Base-by-base conservation (phyloP, 768 basidiomycete species). In the Trametopsis cervina region DNA sequence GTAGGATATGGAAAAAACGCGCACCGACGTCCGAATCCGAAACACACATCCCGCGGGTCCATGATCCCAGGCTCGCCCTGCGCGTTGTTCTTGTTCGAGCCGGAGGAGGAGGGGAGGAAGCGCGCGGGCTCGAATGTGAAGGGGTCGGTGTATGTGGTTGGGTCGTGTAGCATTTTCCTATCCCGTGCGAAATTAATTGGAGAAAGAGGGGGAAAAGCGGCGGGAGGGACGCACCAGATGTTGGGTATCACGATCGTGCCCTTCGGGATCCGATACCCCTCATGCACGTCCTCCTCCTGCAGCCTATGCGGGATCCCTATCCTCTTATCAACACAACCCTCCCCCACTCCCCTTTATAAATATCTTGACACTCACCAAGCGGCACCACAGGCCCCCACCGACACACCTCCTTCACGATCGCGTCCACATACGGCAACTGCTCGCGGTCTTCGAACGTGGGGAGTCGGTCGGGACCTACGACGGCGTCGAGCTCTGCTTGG, bases 361-460 rank as follows among this genome's bases (percentile, higher is more conserved):
- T n/a, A n/a, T n/a, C n/a, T n/a, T n/a, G n/a, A n/a, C n/a, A n/a
- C n/a, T 10, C 17, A 46, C 49, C 53, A 6, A 54, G 33, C 3
- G 53, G 49, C 12, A 26, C 44, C 5, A 54, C 53, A n/a, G 67
- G 69, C 40, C 58, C 59, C 69, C 68, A 71, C 0, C 69, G 62
- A 11, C 52, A 43, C 9, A 52, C 46, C 50, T 71, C 64, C n/a
- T 46, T 57, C 24, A 59, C 47, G 13, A 65, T 46, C 15, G 55
- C 56, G 1, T 52, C 52, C 37, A 58, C 21, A 25, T 54, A 54
- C 15, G 53, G 53, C 23, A 54, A 37, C 13, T 42, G 10, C 3
- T 44, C 43, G 2, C 53, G 36, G 41, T 54, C 53, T 4, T 25
- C 49, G 21, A 43, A 46, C 3, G 24, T 35, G 7, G 53, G 53